Evolutionary conservation across 148 eudicot species (phyloP).

Genomic region (Cornus florida): DNA sequence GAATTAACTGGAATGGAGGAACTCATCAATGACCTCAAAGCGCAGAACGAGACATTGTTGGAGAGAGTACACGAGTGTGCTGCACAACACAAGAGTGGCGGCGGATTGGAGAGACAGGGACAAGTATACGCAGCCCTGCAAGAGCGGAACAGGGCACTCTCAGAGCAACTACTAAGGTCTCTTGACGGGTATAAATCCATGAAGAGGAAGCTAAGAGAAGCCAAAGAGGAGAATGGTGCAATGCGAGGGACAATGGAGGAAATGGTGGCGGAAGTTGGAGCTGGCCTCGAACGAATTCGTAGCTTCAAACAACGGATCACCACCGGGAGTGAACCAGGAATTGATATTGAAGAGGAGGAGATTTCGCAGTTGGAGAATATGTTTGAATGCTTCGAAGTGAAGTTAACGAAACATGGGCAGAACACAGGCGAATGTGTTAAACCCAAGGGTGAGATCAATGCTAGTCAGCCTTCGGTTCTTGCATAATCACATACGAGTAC

Average conservation of each 20-base stretch:
- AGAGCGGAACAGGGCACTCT: constrained; percentile 54
- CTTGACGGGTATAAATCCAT: constrained; percentile 51
- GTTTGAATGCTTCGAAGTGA: constrained; percentile 35
- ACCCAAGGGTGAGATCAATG: constrained; percentile 22
- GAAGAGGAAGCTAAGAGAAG: constrained; percentile 56
- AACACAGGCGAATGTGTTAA: constrained; percentile 26
- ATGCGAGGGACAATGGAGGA: constrained; percentile 42
- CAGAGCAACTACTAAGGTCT: constrained; percentile 52
- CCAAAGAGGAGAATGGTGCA: constrained; percentile 41
- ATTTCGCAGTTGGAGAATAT: constrained; percentile 39
- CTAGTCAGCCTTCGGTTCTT: constrained; percentile 19
- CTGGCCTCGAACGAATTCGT: constrained; percentile 33
- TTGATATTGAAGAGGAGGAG: constrained; percentile 50
- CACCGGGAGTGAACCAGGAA: constrained; percentile 11
- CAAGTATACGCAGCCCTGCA: constrained; percentile 31
- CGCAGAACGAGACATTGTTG: constrained; percentile 56
- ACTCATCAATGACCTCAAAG: constrained; percentile 53
- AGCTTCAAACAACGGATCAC: constrained; percentile 34
- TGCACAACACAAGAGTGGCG: constrained; percentile 12
- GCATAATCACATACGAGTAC: not conserved
- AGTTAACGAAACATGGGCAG: constrained; percentile 30
- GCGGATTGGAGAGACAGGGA: constrained; percentile 11
- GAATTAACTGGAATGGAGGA: constrained; percentile 78
- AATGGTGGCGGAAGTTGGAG: constrained; percentile 32
- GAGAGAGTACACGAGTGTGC: constrained; percentile 44